Evolutionary conservation across 306 rosid genomes (phyloP).

Genomic region (Dalbergia oliveri): DNA sequence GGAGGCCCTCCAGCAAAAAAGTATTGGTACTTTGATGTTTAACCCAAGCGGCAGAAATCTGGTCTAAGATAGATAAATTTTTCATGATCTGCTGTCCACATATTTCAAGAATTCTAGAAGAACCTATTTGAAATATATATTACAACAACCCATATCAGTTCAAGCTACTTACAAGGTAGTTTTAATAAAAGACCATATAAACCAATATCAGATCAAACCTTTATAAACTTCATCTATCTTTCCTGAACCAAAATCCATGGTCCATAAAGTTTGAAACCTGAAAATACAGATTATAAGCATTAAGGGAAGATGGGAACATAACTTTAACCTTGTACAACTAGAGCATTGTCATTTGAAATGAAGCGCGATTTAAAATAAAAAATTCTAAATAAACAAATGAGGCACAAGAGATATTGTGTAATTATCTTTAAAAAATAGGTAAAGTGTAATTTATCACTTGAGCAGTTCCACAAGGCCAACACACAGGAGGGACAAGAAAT

Average conservation of each 20-base stretch:
- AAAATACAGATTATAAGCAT: conserved; percentile 30
- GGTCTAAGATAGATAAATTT: conserved; percentile 68
- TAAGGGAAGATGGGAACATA: conserved; percentile 7
- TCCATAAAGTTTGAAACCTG: conserved; percentile 82
- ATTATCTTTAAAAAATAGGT: background rate
- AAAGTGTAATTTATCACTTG: background rate
- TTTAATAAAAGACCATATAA: conserved; percentile 33
- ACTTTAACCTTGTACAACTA: conserved; percentile 25
- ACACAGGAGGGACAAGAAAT: too few species aligned
- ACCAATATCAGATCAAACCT: conserved; percentile 60
- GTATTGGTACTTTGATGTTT: conserved; percentile 55
- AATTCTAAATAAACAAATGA: conserved; percentile 6
- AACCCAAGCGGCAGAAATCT: conserved; percentile 59
- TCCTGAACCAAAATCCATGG: conserved; percentile 70
- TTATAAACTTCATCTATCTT: conserved; percentile 60
- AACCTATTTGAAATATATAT: conserved; percentile 55
- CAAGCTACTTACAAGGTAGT: conserved; percentile 20
- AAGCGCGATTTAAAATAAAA: background rate
- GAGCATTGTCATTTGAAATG: conserved; percentile 16
- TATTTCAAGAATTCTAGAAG: conserved; percentile 65
- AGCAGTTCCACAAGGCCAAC: background rate
- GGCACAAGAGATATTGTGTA: background rate
- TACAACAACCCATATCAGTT: conserved; percentile 38
- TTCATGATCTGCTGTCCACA: conserved; percentile 61
- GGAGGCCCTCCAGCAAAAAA: conserved; percentile 55